A percentile compares a stretch with the other conserved stretches of the same genome.
These are phyloP conservation scores for Phytomonas sp. DNA, from an alignment of 208 protist genomes.

Conservation along the genomic window DNA sequence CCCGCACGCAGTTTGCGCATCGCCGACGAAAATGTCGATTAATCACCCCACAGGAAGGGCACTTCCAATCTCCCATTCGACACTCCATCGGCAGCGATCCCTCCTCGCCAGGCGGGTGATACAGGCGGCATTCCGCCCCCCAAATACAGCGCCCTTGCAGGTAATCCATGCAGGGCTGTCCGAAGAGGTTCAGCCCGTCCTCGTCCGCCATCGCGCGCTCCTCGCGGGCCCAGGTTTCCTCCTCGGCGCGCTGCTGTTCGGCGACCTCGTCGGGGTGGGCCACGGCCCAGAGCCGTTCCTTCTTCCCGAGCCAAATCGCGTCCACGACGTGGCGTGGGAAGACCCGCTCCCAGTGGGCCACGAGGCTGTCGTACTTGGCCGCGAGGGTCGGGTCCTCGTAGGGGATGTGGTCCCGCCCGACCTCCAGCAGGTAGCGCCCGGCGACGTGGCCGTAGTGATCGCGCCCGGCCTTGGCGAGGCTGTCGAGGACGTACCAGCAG, in stretches of 20 bases:
- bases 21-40: slow-evolving; percentile 88
- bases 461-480: slow-evolving; percentile 81
- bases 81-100: slow-evolving; percentile 79
- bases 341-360: slow-evolving; percentile 86
- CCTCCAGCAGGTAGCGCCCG: slow-evolving; percentile 80
- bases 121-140: slow-evolving; percentile 65
- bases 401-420: slow-evolving; percentile 84
- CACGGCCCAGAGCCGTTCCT: slow-evolving; percentile 78
- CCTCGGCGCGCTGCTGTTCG: slow-evolving; percentile 62
- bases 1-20: slow-evolving; percentile 83
- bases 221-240: slow-evolving; percentile 66
- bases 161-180: slow-evolving; percentile 89
- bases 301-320: slow-evolving; percentile 77
- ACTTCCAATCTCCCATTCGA: slow-evolving; percentile 89
- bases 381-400: slow-evolving; percentile 74
- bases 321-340: slow-evolving; percentile 84
- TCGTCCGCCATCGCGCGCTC: slow-evolving; percentile 69
- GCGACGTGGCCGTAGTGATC: slow-evolving; percentile 82
- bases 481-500: slow-evolving; percentile 89
- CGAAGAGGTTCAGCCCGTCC: slow-evolving; percentile 86
- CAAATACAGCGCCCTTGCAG: slow-evolving; percentile 83
- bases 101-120: slow-evolving; percentile 83
- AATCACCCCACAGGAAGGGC: slow-evolving; percentile 77
- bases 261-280: slow-evolving; percentile 61
- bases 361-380: slow-evolving; percentile 82